Percentiles rank a stretch among this genome's conserved stretches.
Conservation (phyloP, 2,329 filamentous ascomycete species). For the Capronia coronata region DNA sequence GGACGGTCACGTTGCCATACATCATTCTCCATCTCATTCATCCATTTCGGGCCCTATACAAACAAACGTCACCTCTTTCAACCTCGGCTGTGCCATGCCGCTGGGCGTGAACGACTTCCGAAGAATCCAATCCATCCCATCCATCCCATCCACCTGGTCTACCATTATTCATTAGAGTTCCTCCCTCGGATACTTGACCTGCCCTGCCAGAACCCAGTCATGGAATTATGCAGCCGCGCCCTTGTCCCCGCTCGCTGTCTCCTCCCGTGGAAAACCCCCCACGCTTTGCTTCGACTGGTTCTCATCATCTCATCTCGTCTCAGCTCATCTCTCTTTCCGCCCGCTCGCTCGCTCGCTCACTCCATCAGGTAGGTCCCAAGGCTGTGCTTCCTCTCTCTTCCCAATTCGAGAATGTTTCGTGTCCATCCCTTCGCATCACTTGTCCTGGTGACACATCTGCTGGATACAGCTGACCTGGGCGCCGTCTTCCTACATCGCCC, state of each 20-base stretch:
- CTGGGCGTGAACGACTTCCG: too few relatives aligned
- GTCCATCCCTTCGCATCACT: not conserved
- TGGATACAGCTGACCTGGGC: not conserved
- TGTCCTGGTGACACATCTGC: not conserved
- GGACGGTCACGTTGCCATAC: too few relatives aligned
- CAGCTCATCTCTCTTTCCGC: too few relatives aligned
- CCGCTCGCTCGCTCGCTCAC: too few relatives aligned
- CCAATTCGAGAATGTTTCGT: not conserved
- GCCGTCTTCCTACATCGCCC: not conserved
- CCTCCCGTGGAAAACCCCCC: not conserved
- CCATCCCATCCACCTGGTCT: not conserved
- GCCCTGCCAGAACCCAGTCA: too few relatives aligned
- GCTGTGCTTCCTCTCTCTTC: not conserved
- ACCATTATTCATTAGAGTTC: not conserved
- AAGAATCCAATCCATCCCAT: too few relatives aligned
- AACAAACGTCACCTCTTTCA: too few relatives aligned
- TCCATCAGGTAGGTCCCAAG: not conserved
- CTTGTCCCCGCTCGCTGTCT: not conserved
- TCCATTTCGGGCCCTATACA: not conserved
- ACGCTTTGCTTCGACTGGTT: not conserved
- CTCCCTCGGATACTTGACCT: not conserved
- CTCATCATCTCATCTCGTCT: not conserved
- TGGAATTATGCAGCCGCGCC: too few relatives aligned
- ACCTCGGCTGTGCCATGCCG: too few relatives aligned
- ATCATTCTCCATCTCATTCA: too few relatives aligned